Evolutionary conservation across 345 rosid genomes (phyloP).

Genomic region (Acer campestre): DNA sequence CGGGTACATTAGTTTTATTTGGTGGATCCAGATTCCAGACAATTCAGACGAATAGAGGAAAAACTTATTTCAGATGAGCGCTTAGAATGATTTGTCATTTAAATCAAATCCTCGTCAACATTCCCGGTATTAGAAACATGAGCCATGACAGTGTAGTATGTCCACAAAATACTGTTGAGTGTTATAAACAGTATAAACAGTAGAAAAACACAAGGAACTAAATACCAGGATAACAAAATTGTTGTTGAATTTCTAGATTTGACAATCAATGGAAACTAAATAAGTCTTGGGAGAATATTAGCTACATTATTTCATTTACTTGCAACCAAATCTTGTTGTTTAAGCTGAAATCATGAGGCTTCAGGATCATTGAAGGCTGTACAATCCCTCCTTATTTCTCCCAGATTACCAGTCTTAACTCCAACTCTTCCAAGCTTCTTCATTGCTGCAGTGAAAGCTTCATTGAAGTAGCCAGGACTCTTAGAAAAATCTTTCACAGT

Average conservation of each 20-base stretch:
- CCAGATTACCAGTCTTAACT: neutral
- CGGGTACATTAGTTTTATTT: neutral
- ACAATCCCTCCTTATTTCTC: neutral
- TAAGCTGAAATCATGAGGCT: neutral
- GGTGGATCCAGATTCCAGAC: neutral
- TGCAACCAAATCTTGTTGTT: neutral
- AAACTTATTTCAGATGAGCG: neutral
- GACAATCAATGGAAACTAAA: too few relatives aligned
- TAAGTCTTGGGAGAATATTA: too few relatives aligned
- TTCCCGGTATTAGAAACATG: too few relatives aligned
- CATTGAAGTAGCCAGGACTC: neutral
- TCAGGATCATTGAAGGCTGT: neutral
- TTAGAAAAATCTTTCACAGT: slow-evolving; percentile 1
- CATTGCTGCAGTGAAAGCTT: neutral
- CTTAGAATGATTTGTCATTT: neutral
- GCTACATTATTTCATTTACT: too few relatives aligned
- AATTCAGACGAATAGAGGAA: neutral
- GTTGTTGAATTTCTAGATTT: too few relatives aligned
- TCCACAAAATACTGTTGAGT: too few relatives aligned
- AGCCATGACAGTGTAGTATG: too few relatives aligned
- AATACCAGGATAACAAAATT: too few relatives aligned
- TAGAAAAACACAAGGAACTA: too few relatives aligned
- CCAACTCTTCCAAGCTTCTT: slow-evolving; percentile 4
- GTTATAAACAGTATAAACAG: too few relatives aligned
- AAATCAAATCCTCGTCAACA: too few relatives aligned